Evolutionary conservation across 139 green algal species (phyloP), one percentile per base, ranked within the genome.

Genomic region (Zygnema circumcarinatum): DNA sequence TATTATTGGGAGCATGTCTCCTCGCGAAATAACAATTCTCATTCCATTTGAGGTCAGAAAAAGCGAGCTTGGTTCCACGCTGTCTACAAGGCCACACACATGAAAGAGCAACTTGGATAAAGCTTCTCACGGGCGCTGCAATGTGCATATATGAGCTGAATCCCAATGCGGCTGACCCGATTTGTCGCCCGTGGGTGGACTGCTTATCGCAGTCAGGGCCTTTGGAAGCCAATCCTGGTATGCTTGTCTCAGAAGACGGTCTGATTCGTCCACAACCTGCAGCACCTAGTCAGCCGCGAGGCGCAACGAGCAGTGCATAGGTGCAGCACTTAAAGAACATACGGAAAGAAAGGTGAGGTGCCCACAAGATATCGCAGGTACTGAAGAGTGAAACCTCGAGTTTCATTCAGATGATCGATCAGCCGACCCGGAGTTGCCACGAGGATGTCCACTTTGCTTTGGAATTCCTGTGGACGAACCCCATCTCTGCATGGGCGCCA

Each of bases 401-500:
- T 98, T 81, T 94, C 96, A 75, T 94, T 78, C 80, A 99, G 90
- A 89, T 99, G 97, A 93, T 98, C 96, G 88, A 98, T 90, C 72
- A 99, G 93, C 3, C 97, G 87, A 0, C 96, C 96, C 0, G 96
- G 96, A 0, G 95, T 98, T 42, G 94, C 94, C 81, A 96, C 94
- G 79, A 98, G 80, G 22, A 98, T 79, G 31, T 91, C 95, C 33
- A 98, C 91, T 76, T 38, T 73, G 84, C 88, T 87, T 29, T 56
- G 56, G 32, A 3, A 67, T 11, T 81, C 69, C 38, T 85, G 83
- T 84, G 81, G n/a, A 52, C 41, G 31, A 1, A 41, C 25, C 36
- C 86, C 41, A 20, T 88, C 92, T 78, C 16, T 78, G 7, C 69
- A 62, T 62, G 47, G 47, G 47, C 16, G 16, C 47, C 7, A 41